Conservation (phyloP, 2,329 filamentous ascomycete species). For the Fusarium pseudonygamai region DNA sequence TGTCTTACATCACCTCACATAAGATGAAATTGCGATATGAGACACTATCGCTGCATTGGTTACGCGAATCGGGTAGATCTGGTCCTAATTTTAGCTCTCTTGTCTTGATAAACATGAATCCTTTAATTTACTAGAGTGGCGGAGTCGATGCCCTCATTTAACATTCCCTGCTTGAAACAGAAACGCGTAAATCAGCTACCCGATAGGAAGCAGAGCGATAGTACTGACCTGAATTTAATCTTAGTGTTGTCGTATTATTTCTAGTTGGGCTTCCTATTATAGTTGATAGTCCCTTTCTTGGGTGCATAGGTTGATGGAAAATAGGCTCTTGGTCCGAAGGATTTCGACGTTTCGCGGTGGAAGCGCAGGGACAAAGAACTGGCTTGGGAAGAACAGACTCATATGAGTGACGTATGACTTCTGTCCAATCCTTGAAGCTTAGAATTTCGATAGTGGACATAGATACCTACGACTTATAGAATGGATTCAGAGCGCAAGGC, state of each 20-base stretch:
- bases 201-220: neutral
- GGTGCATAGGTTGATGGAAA: accelerated
- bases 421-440: accelerated
- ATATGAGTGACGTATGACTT: accelerated
- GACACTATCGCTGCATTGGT: accelerated
- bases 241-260: accelerated
- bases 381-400: accelerated
- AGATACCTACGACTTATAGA: neutral
- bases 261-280: neutral
- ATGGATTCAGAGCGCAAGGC: accelerated
- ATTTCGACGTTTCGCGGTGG: accelerated
- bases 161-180: neutral
- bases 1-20: neutral
- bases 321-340: no score
- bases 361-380: no score
- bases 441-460: no score
- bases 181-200: neutral
- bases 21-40: neutral
- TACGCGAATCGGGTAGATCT: neutral
- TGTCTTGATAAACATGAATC: neutral
- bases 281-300: neutral
- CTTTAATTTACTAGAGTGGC: neutral
- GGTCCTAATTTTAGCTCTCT: neutral
- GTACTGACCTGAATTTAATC: neutral
- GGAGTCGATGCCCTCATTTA: neutral